Conservation (phyloP, 202 grass and related monocot genomes). For the Bolboschoenoplectus hybrid region DNA sequence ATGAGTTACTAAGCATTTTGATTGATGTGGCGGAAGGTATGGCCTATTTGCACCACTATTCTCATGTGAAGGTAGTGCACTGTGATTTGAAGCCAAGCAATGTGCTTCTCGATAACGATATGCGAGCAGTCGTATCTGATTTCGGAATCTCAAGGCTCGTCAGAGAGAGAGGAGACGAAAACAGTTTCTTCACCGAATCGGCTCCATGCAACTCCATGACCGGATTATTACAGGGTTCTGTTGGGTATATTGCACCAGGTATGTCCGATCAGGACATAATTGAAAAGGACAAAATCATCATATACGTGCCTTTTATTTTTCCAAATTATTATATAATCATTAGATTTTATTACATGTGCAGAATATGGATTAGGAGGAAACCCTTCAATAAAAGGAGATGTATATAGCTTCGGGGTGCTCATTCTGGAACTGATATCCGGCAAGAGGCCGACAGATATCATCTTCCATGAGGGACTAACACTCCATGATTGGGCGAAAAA, state of each 20-base stretch:
- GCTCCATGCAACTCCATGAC: constrained; percentile 69
- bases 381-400: constrained; percentile 77
- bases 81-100: constrained; percentile 97
- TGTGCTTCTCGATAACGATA: constrained; percentile 83
- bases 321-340: constrained; percentile 14
- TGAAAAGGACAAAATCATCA: not conserved
- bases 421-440: constrained; percentile 76
- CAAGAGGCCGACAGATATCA: constrained; percentile 74
- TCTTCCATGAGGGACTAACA: constrained; percentile 85
- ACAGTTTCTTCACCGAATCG: constrained; percentile 2
- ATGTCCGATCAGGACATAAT: not conserved
- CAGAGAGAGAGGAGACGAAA: constrained; percentile 46
- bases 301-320: not conserved
- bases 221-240: constrained; percentile 71
- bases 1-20: constrained; percentile 57
- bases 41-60: constrained; percentile 87
- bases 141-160: constrained; percentile 78
- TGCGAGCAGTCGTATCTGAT: constrained; percentile 82
- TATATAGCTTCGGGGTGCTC: constrained; percentile 96
- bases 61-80: constrained; percentile 72
- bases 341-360: constrained; percentile 42
- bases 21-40: constrained; percentile 82
- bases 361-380: constrained; percentile 89
- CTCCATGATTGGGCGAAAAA: constrained; percentile 84
- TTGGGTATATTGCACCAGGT: constrained; percentile 98